A percentile compares a stretch with the other conserved stretches of the same genome.
Evolutionary conservation across 352 stramenopile species (phyloP).

Genomic region (Globisporangium cystogenes): DNA sequence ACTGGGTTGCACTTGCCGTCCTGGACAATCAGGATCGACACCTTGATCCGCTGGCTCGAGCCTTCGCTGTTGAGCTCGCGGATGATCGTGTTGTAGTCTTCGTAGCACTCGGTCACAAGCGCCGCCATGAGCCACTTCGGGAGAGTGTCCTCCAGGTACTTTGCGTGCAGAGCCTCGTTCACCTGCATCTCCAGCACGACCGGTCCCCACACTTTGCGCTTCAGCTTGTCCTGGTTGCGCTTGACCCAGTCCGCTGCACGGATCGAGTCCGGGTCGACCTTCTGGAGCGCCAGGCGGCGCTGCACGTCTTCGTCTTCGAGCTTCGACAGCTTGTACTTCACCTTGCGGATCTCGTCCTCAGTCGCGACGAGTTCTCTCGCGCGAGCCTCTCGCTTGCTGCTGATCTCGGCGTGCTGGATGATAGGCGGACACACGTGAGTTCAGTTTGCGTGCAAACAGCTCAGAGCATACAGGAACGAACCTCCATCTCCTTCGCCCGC

Average conservation of each 20-base stretch:
- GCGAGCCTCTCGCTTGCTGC: conserved; percentile 54
- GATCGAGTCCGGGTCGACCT: conserved; percentile 63
- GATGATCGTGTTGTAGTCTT: conserved; percentile 80
- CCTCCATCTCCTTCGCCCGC: conserved; percentile 62
- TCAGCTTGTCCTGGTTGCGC: conserved; percentile 56
- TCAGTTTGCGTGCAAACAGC: neutral
- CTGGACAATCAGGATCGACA: conserved; percentile 66
- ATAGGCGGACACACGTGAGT: neutral
- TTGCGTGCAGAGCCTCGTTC: conserved; percentile 68
- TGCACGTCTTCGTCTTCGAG: conserved; percentile 79
- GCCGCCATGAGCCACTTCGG: conserved; percentile 74
- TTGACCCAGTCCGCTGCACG: conserved; percentile 74
- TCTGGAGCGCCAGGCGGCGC: conserved; percentile 47
- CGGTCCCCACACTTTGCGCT: conserved; percentile 77
- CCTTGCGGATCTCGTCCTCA: conserved; percentile 49
- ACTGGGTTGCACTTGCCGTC: conserved; percentile 40
- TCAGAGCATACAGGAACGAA: neutral
- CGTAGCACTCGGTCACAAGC: conserved; percentile 71
- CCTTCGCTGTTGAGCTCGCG: conserved; percentile 47
- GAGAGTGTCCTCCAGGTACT: conserved; percentile 82
- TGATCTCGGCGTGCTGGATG: conserved; percentile 57
- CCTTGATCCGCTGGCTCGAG: conserved; percentile 44
- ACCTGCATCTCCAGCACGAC: conserved; percentile 84
- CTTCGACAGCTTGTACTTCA: conserved; percentile 44
- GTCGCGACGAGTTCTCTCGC: conserved; percentile 36